Evolutionary conservation across 768 basidiomycete genomes (phyloP).

Genomic region (Gymnopilus dilepis): DNA sequence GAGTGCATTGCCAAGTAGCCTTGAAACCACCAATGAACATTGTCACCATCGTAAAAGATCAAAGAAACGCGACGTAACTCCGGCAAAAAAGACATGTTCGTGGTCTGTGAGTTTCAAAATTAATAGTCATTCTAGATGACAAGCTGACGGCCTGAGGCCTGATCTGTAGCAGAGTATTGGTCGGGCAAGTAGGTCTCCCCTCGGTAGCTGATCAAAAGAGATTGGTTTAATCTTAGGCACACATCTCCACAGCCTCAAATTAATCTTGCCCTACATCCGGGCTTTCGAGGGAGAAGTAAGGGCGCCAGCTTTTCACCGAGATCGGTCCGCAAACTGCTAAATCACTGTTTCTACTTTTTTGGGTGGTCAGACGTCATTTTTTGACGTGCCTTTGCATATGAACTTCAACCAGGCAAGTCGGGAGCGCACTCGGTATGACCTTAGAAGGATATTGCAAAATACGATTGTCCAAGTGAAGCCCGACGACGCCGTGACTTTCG

Average conservation of each 20-base stretch:
- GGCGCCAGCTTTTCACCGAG: slow-evolving; percentile 6
- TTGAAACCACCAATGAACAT: background rate
- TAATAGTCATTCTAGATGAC: background rate
- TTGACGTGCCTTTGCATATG: slow-evolving; percentile 89
- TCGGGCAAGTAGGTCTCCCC: slow-evolving; percentile 58
- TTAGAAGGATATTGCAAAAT: slow-evolving; percentile 72
- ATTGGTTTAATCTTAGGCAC: background rate
- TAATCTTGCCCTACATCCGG: slow-evolving; percentile 61
- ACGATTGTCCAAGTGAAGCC: slow-evolving; percentile 74
- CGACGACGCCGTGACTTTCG: slow-evolving; percentile 86
- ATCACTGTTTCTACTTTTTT: background rate
- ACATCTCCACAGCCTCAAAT: slow-evolving; percentile 43
- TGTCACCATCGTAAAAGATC: slow-evolving; percentile 44
- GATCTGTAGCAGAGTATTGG: slow-evolving; percentile 81
- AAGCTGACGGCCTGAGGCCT: slow-evolving; percentile 6
- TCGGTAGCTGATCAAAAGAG: background rate
- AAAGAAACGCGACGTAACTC: slow-evolving; percentile 51
- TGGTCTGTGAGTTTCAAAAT: slow-evolving; percentile 43
- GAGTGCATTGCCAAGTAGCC: slow-evolving; percentile 21
- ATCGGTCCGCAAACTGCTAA: background rate
- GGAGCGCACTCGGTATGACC: slow-evolving; percentile 68
- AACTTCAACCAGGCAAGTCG: slow-evolving; percentile 83
- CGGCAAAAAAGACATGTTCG: slow-evolving; percentile 60
- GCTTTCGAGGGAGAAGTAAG: slow-evolving; percentile 70
- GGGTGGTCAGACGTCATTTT: slow-evolving; percentile 75